Evolutionary conservation across 345 rosid species (phyloP).

Genomic region (Eucalyptus cloeziana): DNA sequence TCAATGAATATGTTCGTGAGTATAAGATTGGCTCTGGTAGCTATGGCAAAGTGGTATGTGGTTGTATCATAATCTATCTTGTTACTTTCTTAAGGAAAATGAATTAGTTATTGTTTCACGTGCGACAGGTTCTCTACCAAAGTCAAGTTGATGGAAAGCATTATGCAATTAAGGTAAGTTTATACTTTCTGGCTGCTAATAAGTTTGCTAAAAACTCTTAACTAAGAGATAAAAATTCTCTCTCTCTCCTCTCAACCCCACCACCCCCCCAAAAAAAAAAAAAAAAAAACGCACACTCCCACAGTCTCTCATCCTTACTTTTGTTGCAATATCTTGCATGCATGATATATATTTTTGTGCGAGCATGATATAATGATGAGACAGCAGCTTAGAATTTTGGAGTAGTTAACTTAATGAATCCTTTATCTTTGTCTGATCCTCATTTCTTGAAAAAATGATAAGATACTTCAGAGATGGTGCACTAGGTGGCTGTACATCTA

Average conservation of each 20-base stretch:
- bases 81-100: background rate
- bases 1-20: slow-evolving; percentile 82
- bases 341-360: background rate
- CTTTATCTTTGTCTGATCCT: background rate
- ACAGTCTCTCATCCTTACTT: background rate
- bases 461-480: background rate
- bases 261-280: no score
- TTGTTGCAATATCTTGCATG: background rate
- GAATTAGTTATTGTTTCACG: slow-evolving; percentile 1
- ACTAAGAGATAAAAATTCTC: background rate
- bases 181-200: background rate
- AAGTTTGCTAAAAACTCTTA: background rate
- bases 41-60: slow-evolving; percentile 99
- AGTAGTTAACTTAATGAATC: background rate
- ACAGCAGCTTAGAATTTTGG: background rate
- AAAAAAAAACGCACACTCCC: background rate
- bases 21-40: slow-evolving; percentile 91
- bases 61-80: background rate
- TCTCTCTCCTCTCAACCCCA: background rate
- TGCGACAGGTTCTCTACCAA: slow-evolving; percentile 65
- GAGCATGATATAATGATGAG: background rate
- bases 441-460: background rate
- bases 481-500: background rate
- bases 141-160: slow-evolving; percentile 66
- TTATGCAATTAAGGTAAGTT: slow-evolving; percentile 91